Base-by-base conservation (phyloP, 2,329 filamentous ascomycete genomes). In the Colletotrichum trifolii region DNA sequence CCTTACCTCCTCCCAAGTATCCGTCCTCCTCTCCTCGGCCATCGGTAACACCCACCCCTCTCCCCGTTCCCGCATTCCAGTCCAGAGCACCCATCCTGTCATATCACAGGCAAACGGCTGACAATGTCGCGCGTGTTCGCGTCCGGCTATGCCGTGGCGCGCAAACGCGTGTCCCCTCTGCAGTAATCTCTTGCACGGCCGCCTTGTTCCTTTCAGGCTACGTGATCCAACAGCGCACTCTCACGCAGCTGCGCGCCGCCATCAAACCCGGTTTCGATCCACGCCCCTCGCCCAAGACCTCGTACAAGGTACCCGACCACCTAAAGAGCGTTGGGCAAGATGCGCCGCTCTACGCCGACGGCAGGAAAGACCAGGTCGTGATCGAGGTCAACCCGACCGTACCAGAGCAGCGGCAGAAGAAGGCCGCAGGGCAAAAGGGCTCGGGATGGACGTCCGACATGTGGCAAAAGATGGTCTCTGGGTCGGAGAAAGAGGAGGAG, bases 131-230 rank as follows among this genome's bases (percentile, higher is more conserved):
- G 55, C 60, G 58, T 66, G 53, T 53, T 33, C 63, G 33, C 17
- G 49, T 52, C 52, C 52, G 62, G 40, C 45, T 10, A n/a, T 10
- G 43, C 25, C 3, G 54, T 12, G 12, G 17, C 13, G 35, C 25
- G 58, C 52, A 53, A 48, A 57, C 53, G 58, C 55, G 12, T 34
- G 11, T 25, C 38, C 53, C 47, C 36, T 46, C 15, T 42, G 36
- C 64, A 90, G 91, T 97, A 64, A 81, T 92, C 68, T 75, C 92
- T 34, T 97, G 93, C 78, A 97, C 94, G 3, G 77, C 89, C 42
- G 87, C 94, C 5, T 88, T 97, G 34, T 97, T 97, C 76, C 83
- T 97, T 38, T 93, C 92, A 55, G 94, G 94, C 72, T 97, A 96
- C 76, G 86, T 89, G 3, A 85, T 97, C 57, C 94, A 97, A 73